Conservation (phyloP, 2,329 filamentous ascomycete genomes). For the Niveomyces coronatus region DNA sequence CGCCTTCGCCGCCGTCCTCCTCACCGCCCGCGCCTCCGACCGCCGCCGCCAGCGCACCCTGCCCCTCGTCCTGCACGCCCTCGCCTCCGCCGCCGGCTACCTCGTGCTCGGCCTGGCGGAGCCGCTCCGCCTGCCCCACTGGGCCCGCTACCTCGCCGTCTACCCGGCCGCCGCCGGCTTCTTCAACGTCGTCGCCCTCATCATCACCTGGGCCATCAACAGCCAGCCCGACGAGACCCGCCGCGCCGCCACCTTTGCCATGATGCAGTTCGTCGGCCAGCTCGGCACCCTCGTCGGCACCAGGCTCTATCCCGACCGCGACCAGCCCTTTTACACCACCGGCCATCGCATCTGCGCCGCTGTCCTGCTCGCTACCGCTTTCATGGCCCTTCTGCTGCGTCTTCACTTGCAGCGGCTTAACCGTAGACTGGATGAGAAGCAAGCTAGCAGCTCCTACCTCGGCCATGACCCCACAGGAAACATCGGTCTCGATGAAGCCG, state of each 20-base stretch:
- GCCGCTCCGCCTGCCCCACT: conserved; percentile 31
- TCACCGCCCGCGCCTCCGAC: conserved; percentile 66
- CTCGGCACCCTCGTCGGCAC: conserved; percentile 65
- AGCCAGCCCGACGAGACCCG: conserved; percentile 63
- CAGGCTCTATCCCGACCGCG: conserved; percentile 49
- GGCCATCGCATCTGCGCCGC: conserved; percentile 54
- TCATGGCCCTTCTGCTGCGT: conserved; percentile 44
- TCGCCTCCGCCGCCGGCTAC: conserved; percentile 53
- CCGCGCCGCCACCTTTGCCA: conserved; percentile 66
- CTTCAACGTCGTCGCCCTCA: conserved; percentile 73
- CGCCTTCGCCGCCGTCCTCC: conserved; percentile 61
- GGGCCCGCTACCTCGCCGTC: conserved; percentile 59
- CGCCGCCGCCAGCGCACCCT: conserved; percentile 48
- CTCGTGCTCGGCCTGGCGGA: conserved; percentile 49
- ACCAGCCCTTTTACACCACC: conserved; percentile 50
- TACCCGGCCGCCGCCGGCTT: conserved; percentile 74
- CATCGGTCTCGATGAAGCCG: conserved; percentile 22
- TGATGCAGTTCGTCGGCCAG: conserved; percentile 75
- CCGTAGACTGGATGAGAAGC: conserved; percentile 27
- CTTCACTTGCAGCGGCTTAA: conserved; percentile 44
- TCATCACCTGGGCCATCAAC: conserved; percentile 83
- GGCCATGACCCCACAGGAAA: no score
- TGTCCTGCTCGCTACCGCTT: conserved; percentile 52
- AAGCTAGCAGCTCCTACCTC: conserved; percentile 16
- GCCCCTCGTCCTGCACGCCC: conserved; percentile 59